Evolutionary conservation across 768 basidiomycete genomes (phyloP).

Genomic region (Zangia roseola): DNA sequence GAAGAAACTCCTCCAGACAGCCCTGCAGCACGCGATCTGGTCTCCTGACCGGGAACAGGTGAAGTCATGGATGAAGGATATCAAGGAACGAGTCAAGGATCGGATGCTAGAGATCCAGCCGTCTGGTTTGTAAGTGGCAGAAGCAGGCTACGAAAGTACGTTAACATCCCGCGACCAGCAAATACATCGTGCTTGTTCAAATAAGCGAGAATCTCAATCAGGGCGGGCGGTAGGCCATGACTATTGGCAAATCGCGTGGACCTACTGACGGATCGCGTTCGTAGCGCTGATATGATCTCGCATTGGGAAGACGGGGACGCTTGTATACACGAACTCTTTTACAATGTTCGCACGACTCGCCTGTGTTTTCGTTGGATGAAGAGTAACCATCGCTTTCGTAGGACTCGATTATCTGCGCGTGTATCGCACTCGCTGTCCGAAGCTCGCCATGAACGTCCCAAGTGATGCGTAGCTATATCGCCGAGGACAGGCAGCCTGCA

Average conservation of each 20-base stretch:
- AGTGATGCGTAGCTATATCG: conserved; percentile 23
- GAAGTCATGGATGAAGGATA: conserved; percentile 78
- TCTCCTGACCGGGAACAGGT: conserved; percentile 67
- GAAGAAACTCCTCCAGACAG: conserved; percentile 74
- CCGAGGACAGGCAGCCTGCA: conserved; percentile 17
- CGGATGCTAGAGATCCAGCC: conserved; percentile 84
- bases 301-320: conserved; percentile 88
- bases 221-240: conserved; percentile 66
- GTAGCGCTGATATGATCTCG: conserved; percentile 75
- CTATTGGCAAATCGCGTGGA: conserved; percentile 2
- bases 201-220: conserved; percentile 83
- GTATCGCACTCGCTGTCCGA: conserved; percentile 61
- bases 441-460: conserved; percentile 33
- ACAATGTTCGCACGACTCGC: conserved; percentile 55
- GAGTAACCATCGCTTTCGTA: conserved; percentile 31
- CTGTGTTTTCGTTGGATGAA: conserved; percentile 5
- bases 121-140: conserved; percentile 68
- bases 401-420: conserved; percentile 72
- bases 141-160: conserved; percentile 1
- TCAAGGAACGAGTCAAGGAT: conserved; percentile 81
- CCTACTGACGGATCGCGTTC: conserved; percentile 2
- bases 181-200: conserved; percentile 85
- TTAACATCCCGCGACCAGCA: conserved; percentile 45
- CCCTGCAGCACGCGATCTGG: conserved; percentile 65
- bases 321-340: conserved; percentile 75